Conservation (phyloP, 352 stramenopile genomes). For the Elongisporangium undulatum region DNA sequence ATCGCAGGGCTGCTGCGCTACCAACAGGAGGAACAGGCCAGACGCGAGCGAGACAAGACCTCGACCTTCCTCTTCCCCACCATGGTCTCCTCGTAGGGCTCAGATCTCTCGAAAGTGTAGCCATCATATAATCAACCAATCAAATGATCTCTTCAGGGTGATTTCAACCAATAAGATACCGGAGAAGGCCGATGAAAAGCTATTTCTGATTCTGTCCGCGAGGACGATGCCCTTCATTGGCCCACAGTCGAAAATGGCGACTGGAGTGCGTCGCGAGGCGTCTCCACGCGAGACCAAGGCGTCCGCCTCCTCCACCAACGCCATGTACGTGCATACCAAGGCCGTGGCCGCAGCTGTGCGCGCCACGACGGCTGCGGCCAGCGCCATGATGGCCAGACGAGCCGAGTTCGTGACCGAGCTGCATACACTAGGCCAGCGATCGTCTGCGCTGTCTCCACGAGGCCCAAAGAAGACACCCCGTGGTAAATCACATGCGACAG, state of each 20-base stretch:
- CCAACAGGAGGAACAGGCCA: conserved; percentile 21
- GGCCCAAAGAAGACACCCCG: conserved; percentile 3
- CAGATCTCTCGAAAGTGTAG: not conserved
- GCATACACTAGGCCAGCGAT: conserved; percentile 26
- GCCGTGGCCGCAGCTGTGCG: conserved; percentile 35
- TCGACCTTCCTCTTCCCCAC: conserved; percentile 22
- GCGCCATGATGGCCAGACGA: conserved; percentile 38
- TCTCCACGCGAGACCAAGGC: not conserved
- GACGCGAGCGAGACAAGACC: conserved; percentile 10
- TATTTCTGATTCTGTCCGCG: not conserved
- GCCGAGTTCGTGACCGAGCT: conserved; percentile 21
- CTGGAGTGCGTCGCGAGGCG: not conserved
- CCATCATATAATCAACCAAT: not conserved
- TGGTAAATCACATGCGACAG: conserved; percentile 5
- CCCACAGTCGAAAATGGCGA: not conserved
- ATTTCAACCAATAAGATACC: not conserved
- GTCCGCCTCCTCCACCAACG: conserved; percentile 17
- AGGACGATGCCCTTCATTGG: not conserved
- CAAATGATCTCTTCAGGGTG: not conserved
- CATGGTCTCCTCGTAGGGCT: conserved; percentile 7
- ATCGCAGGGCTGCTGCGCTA: conserved; percentile 43
- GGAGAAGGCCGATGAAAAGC: not conserved
- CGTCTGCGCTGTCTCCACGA: conserved; percentile 16
- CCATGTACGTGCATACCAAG: conserved; percentile 45
- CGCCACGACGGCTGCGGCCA: conserved; percentile 36